Conservation (phyloP, 176 grass and related monocot species). For the Oryza meridionalis region DNA sequence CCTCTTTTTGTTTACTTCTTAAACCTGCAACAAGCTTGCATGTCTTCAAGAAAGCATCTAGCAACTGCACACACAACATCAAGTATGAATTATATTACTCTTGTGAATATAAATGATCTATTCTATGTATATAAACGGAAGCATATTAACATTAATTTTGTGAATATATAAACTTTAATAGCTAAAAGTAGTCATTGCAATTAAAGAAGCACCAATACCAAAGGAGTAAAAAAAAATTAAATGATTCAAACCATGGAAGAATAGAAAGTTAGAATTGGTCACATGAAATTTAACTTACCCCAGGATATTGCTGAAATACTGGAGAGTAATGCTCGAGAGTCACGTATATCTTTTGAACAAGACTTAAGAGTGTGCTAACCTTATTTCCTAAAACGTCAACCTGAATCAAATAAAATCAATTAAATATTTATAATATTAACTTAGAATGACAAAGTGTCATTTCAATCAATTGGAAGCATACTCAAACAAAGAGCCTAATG, state of each 20-base stretch:
- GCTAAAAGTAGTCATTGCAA: slow-evolving; percentile 30
- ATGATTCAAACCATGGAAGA: slow-evolving; percentile 17
- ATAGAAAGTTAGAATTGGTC: slow-evolving; percentile 22
- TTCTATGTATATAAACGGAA: neutral
- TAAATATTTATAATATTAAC: slow-evolving; percentile 3
- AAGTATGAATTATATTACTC: slow-evolving; percentile 23
- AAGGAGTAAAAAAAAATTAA: slow-evolving; percentile 29
- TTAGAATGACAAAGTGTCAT: slow-evolving; percentile 9
- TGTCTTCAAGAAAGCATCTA: slow-evolving; percentile 89
- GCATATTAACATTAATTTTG: neutral
- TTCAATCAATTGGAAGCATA: slow-evolving; percentile 13
- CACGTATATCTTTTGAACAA: slow-evolving; percentile 89
- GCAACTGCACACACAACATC: slow-evolving; percentile 54
- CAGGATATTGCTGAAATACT: slow-evolving; percentile 87
- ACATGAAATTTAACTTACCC: slow-evolving; percentile 55
- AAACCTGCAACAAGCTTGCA: slow-evolving; percentile 72
- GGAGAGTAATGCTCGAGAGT: slow-evolving; percentile 87
- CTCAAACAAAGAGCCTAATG: slow-evolving; percentile 5
- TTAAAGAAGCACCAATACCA: neutral
- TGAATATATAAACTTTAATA: slow-evolving; percentile 18
- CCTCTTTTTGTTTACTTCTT: slow-evolving; percentile 61
- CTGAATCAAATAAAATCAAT: slow-evolving; percentile 51
- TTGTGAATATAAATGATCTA: slow-evolving; percentile 17
- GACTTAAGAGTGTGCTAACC: slow-evolving; percentile 70
- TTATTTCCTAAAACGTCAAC: slow-evolving; percentile 82